A percentile compares a stretch with the other conserved stretches of the same genome.
These are phyloP conservation scores for Rubia balearica DNA, from an alignment of 305 asterid genomes.

Conservation along the genomic window DNA sequence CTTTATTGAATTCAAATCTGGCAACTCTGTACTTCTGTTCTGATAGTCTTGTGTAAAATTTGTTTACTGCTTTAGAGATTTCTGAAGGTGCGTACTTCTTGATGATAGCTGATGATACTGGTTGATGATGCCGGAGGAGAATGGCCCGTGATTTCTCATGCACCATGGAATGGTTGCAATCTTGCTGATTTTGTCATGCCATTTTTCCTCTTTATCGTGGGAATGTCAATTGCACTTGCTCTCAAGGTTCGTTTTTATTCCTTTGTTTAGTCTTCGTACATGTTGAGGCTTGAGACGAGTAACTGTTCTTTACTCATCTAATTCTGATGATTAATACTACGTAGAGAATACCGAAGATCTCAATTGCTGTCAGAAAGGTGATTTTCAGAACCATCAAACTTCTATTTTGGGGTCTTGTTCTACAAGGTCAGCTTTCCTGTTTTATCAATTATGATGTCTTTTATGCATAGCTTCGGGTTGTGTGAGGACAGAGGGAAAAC, in stretches of 20 bases:
- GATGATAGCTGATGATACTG: slow-evolving; percentile 54
- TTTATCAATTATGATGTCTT: background rate
- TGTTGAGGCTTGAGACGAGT: background rate
- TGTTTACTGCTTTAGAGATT: background rate
- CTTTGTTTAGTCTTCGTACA: background rate
- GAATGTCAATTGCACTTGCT: slow-evolving; percentile 66
- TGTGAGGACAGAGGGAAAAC: background rate
- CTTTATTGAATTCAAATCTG: too few relatives aligned
- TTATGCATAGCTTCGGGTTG: background rate
- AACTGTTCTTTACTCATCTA: background rate
- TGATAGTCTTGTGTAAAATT: too few relatives aligned
- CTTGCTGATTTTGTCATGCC: slow-evolving; percentile 92
- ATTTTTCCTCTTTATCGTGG: slow-evolving; percentile 66
- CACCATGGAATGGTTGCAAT: slow-evolving; percentile 81
- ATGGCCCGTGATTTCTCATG: slow-evolving; percentile 65
- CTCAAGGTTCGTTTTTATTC: slow-evolving; percentile 38
- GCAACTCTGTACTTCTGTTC: too few relatives aligned
- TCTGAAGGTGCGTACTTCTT: background rate
- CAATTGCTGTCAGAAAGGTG: slow-evolving; percentile 43
- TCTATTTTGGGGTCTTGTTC: slow-evolving; percentile 66
- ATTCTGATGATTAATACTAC: slow-evolving; percentile 11
- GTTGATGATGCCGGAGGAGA: slow-evolving; percentile 83
- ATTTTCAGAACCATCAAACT: slow-evolving; percentile 59
- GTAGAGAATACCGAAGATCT: slow-evolving; percentile 43
- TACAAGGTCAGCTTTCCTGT: slow-evolving; percentile 45